A percentile compares a stretch with the other conserved stretches of the same genome.
Evolutionary conservation across 345 rosid species (phyloP).

Genomic region (Aethionema arabicum): DNA sequence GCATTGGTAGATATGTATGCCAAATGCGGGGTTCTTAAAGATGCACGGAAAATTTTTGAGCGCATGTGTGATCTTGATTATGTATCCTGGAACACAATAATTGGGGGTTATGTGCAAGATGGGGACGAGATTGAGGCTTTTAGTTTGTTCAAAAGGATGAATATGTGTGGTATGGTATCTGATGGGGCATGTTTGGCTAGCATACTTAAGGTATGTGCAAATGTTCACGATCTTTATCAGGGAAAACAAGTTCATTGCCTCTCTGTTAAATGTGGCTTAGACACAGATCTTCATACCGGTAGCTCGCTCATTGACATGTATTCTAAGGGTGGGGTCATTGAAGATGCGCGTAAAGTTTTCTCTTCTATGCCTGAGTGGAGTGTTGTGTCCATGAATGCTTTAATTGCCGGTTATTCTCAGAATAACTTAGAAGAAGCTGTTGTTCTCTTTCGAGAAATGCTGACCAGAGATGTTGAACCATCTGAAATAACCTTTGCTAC

Average conservation of each 20-base stretch:
- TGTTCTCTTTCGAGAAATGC: constrained; percentile 59
- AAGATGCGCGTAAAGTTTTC: constrained; percentile 48
- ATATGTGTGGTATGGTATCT: constrained; percentile 47
- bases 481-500: constrained; percentile 73
- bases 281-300: constrained; percentile 73
- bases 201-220: constrained; percentile 78
- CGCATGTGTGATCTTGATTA: constrained; percentile 50
- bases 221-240: constrained; percentile 50
- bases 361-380: constrained; percentile 55
- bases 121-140: constrained; percentile 71
- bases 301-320: constrained; percentile 93
- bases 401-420: constrained; percentile 74
- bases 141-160: constrained; percentile 63
- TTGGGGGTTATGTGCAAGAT: constrained; percentile 82
- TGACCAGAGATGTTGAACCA: constrained; percentile 52
- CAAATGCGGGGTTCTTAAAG: constrained; percentile 64
- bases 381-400: constrained; percentile 80
- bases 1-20: constrained; percentile 96
- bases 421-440: constrained; percentile 54
- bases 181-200: constrained; percentile 84
- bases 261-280: constrained; percentile 64
- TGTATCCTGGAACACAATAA: constrained; percentile 92
- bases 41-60: constrained; percentile 77
- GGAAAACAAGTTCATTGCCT: constrained; percentile 74
- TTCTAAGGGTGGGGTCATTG: constrained; percentile 59